These are phyloP conservation scores for Zalaria sp. DNA, from an alignment of 2,329 filamentous ascomycete genomes.

Conservation along the genomic window DNA sequence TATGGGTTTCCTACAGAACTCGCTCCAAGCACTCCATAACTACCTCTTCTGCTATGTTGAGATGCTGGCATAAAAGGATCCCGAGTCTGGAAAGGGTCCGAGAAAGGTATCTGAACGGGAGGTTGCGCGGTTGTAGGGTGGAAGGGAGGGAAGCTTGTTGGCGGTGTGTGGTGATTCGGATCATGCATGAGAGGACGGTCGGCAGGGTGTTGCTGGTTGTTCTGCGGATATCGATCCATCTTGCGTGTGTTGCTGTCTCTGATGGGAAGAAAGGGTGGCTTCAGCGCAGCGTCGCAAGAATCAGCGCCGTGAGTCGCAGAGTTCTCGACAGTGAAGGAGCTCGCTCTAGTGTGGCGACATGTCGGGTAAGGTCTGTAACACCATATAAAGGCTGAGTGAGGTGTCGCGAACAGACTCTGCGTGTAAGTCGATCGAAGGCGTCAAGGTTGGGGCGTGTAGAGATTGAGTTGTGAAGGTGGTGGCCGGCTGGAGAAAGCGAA, in stretches of 20 bases:
- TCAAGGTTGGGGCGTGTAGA: too few species aligned
- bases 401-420: too few species aligned
- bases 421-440: too few species aligned
- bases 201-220: constrained; percentile 19
- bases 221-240: constrained; percentile 19
- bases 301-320: too few species aligned
- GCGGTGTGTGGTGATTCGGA: constrained; percentile 40
- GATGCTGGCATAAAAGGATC: constrained; percentile 31
- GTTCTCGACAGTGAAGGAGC: too few species aligned
- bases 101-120: constrained; percentile 29
- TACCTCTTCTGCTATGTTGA: constrained; percentile 24
- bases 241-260: background rate
- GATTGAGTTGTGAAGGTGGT: too few species aligned
- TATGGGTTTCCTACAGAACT: constrained; percentile 12
- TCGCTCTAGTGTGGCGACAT: too few species aligned
- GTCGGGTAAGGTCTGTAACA: too few species aligned
- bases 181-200: constrained; percentile 37
- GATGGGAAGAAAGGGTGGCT: too few species aligned
- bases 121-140: constrained; percentile 20
- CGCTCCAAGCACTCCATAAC: constrained; percentile 23
- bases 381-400: too few species aligned
- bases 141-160: constrained; percentile 12
- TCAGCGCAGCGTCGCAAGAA: too few species aligned
- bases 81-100: constrained; percentile 31
- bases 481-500: too few species aligned